These are phyloP conservation scores for Metschnikowia cerradonensis DNA, from an alignment of 805 yeast genomes.

Conservation along the genomic window DNA sequence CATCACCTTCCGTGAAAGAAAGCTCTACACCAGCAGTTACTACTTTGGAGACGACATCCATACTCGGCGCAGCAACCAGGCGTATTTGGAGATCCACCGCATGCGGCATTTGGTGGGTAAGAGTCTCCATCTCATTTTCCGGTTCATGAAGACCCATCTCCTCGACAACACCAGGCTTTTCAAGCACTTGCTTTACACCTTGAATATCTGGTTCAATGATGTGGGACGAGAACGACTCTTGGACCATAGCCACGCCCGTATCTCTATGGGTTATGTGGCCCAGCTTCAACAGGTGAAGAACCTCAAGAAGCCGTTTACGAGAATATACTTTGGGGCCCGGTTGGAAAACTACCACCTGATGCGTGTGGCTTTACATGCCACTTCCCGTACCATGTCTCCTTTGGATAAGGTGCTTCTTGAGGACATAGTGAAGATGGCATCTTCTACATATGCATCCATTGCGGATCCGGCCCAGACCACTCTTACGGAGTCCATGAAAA, in stretches of 20 bases:
- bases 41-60: constrained; percentile 54
- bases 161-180: constrained; percentile 64
- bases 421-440: constrained; percentile 60
- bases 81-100: constrained; percentile 49
- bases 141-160: constrained; percentile 43
- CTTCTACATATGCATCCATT: constrained; percentile 69
- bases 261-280: constrained; percentile 54
- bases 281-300: constrained; percentile 62
- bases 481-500: constrained; percentile 63
- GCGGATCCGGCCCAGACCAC: constrained; percentile 66
- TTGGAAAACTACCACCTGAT: constrained; percentile 71
- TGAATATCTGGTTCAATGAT: constrained; percentile 76
- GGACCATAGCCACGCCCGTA: constrained; percentile 51
- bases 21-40: constrained; percentile 61
- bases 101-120: constrained; percentile 58
- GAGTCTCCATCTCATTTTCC: constrained; percentile 55
- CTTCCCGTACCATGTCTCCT: constrained; percentile 65
- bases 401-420: constrained; percentile 59
- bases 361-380: constrained; percentile 66
- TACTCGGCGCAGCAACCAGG: constrained; percentile 33
- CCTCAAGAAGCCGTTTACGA: constrained; percentile 65
- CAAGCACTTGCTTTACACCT: constrained; percentile 56
- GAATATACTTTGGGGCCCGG: constrained; percentile 72
- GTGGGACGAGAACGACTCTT: constrained; percentile 69
- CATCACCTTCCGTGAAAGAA: constrained; percentile 54